These are phyloP conservation scores for Scutellaria minor DNA, from an alignment of 257 asterid genomes.

Conservation along the genomic window DNA sequence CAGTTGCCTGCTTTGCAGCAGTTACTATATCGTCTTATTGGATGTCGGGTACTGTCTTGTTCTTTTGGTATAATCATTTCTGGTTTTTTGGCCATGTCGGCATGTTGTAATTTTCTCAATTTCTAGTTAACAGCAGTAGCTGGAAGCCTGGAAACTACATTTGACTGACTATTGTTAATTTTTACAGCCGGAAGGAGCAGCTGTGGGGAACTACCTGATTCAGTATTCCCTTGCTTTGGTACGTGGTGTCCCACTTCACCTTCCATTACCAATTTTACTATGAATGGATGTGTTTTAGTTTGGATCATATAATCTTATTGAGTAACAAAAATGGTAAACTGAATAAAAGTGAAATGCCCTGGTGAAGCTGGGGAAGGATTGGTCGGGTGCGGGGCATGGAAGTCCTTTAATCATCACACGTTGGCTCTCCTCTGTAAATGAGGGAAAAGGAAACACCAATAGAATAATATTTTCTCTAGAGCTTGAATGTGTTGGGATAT, in stretches of 20 bases:
- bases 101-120: background rate
- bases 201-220: conserved; percentile 71
- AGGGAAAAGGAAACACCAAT: background rate
- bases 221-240: conserved; percentile 69
- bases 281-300: background rate
- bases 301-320: background rate
- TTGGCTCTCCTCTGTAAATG: background rate
- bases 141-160: conserved; percentile 15
- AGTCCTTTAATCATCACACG: background rate
- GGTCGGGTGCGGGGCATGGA: background rate
- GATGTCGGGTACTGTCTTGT: conserved; percentile 76
- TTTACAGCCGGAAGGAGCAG: conserved; percentile 96
- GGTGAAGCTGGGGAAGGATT: conserved; percentile 15
- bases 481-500: too few species aligned
- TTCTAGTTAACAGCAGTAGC: conserved; percentile 11
- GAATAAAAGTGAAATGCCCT: background rate
- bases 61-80: conserved; percentile 12
- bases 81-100: conserved; percentile 18
- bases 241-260: background rate
- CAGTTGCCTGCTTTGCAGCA: conserved; percentile 94
- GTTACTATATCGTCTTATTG: conserved; percentile 81
- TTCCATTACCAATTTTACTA: conserved; percentile 24
- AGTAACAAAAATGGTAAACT: background rate
- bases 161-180: conserved; percentile 29
- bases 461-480: background rate